Evolutionary conservation across 768 basidiomycete species (phyloP).

Genomic region (Lentinula boryana): DNA sequence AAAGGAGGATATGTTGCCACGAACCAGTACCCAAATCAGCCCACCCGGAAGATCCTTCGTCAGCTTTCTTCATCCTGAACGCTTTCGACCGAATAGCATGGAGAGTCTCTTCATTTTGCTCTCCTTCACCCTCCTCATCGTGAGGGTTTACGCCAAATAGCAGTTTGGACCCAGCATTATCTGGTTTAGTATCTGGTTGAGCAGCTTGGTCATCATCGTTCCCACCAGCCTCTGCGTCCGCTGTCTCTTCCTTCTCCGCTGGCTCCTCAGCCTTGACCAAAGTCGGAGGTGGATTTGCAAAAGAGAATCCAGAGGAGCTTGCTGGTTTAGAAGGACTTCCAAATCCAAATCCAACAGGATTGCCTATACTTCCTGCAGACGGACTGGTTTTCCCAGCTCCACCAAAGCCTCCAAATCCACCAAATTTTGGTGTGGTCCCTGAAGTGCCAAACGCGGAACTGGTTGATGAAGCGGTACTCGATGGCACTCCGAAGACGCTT

Average conservation of each 20-base stretch:
- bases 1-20: slow-evolving; percentile 16
- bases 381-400: slow-evolving; percentile 18
- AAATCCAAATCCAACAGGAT: slow-evolving; percentile 60
- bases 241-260: slow-evolving; percentile 12
- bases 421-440: slow-evolving; percentile 12
- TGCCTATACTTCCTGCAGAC: slow-evolving; percentile 45
- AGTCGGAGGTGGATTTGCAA: not conserved
- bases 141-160: slow-evolving; percentile 32
- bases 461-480: slow-evolving; percentile 8
- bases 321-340: slow-evolving; percentile 30
- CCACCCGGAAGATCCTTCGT: slow-evolving; percentile 46
- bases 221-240: slow-evolving; percentile 13
- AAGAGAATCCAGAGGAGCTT: slow-evolving; percentile 9
- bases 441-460: slow-evolving; percentile 3
- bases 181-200: slow-evolving; percentile 10
- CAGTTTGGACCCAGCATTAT: not conserved
- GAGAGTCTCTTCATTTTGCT: slow-evolving; percentile 71
- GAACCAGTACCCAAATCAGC: slow-evolving; percentile 61
- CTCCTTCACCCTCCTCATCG: slow-evolving; percentile 73
- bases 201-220: slow-evolving; percentile 18
- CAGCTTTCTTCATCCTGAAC: slow-evolving; percentile 48
- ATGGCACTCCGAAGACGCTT: slow-evolving; percentile 6
- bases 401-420: slow-evolving; percentile 19
- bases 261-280: not conserved
- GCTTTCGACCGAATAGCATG: slow-evolving; percentile 57